Conservation (phyloP, 2,329 filamentous ascomycete genomes). For the Atkinsonella hypoxylon region DNA sequence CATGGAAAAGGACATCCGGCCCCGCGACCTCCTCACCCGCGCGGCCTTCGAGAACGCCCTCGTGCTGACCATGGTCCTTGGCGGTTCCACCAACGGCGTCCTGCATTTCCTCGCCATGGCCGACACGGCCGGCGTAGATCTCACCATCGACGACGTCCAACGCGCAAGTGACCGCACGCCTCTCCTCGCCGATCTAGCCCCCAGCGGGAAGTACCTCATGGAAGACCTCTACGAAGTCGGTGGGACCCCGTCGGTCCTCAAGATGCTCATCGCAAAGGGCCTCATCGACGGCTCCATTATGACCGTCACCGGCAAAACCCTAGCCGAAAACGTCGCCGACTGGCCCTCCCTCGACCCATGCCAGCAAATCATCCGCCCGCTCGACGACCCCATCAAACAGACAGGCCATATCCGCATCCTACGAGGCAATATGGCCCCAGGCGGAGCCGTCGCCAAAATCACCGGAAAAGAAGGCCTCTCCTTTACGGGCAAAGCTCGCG, state of each 20-base stretch:
- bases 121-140: constrained; percentile 62
- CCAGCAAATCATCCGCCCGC: constrained; percentile 77
- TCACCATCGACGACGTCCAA: constrained; percentile 75
- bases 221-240: constrained; percentile 79
- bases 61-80: constrained; percentile 84
- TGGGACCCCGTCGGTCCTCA: constrained; percentile 75
- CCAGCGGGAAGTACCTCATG: constrained; percentile 76
- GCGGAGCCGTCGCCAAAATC: constrained; percentile 88
- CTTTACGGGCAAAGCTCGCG: constrained; percentile 70
- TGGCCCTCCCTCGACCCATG: constrained; percentile 67
- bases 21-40: constrained; percentile 68
- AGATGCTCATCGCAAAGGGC: constrained; percentile 65
- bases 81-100: constrained; percentile 80
- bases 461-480: constrained; percentile 83
- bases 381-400: constrained; percentile 61
- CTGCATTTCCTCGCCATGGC: constrained; percentile 88
- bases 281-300: constrained; percentile 66
- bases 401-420: constrained; percentile 85
- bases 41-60: constrained; percentile 78
- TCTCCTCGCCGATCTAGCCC: constrained; percentile 75
- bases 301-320: constrained; percentile 74
- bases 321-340: constrained; percentile 67
- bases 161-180: constrained; percentile 72
- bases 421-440: constrained; percentile 67
- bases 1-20: constrained; percentile 73